Evolutionary conservation across 257 asterid genomes (phyloP).

Genomic region (Primulina huaijiensis): DNA sequence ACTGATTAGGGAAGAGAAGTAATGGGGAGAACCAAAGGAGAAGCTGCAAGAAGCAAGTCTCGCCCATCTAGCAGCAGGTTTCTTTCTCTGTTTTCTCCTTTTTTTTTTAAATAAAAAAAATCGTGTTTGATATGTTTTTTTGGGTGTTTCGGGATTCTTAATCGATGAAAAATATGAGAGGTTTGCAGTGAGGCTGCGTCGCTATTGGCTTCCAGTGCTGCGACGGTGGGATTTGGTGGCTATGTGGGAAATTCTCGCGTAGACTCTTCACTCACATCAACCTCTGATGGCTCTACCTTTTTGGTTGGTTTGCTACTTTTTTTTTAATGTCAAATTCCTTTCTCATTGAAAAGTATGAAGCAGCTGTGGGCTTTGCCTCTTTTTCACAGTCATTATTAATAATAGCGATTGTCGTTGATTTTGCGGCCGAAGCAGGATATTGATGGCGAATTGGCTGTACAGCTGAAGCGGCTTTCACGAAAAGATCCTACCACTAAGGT

Average conservation of each 20-base stretch:
- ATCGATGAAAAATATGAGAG: neutral
- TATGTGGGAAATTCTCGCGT: constrained; percentile 88
- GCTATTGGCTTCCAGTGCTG: constrained; percentile 70
- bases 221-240: constrained; percentile 89
- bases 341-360: neutral
- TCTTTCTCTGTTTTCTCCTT: neutral
- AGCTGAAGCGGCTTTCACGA: constrained; percentile 87
- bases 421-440: constrained; percentile 47
- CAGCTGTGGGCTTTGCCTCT: constrained; percentile 6
- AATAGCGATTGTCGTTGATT: constrained; percentile 13
- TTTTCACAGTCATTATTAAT: constrained; percentile 8
- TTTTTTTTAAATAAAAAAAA: neutral
- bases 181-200: constrained; percentile 84
- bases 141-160: constrained; percentile 2
- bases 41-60: constrained; percentile 88
- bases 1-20: constrained; percentile 2
- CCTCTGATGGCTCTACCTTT: constrained; percentile 53
- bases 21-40: constrained; percentile 97
- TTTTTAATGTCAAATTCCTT: constrained; percentile 8
- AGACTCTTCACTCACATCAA: constrained; percentile 51
- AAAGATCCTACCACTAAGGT: constrained; percentile 97
- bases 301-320: constrained; percentile 34
- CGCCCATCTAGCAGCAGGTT: constrained; percentile 99
- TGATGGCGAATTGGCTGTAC: constrained; percentile 85
- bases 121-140: neutral